Evolutionary conservation across 2,329 filamentous ascomycete species (phyloP).

Genomic region (Rasamsonia emersonii): DNA sequence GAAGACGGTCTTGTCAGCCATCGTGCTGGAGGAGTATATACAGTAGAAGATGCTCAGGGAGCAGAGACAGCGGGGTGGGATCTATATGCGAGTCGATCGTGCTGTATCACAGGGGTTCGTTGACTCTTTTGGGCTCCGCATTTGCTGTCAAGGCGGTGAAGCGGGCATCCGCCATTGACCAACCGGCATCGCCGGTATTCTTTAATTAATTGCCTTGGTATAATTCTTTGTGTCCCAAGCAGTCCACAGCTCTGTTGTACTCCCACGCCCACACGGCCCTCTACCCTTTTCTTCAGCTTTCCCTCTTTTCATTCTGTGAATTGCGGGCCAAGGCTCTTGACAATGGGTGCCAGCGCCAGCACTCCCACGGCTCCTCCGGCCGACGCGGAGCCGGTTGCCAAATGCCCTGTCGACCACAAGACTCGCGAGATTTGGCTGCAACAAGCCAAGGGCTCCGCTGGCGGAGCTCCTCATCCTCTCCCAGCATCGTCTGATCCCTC

Average conservation of each 20-base stretch:
- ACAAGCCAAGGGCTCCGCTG: constrained; percentile 32
- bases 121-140: neutral
- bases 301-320: constrained; percentile 8
- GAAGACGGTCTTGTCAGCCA: constrained; percentile 53
- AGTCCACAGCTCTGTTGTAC: too few relatives aligned
- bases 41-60: neutral
- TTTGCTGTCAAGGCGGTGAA: constrained; percentile 11
- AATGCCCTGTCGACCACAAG: constrained; percentile 85
- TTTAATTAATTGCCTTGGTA: too few relatives aligned
- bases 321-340: constrained; percentile 9
- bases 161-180: too few relatives aligned
- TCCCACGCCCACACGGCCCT: too few relatives aligned
- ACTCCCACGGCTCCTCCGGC: constrained; percentile 19
- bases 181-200: too few relatives aligned
- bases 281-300: too few relatives aligned
- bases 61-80: neutral
- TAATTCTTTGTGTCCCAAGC: too few relatives aligned
- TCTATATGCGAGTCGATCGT: too few relatives aligned
- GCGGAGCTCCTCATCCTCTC: constrained; percentile 26
- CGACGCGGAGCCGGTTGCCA: constrained; percentile 24
- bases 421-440: constrained; percentile 80
- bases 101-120: too few relatives aligned
- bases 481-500: constrained; percentile 16
- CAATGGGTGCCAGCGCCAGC: constrained; percentile 32
- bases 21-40: constrained; percentile 10